Percentiles rank a stretch among this genome's conserved stretches.
These are phyloP conservation scores for Aspergillus sparsus DNA, from an alignment of 495 filamentous ascomycete genomes.

Conservation along the genomic window DNA sequence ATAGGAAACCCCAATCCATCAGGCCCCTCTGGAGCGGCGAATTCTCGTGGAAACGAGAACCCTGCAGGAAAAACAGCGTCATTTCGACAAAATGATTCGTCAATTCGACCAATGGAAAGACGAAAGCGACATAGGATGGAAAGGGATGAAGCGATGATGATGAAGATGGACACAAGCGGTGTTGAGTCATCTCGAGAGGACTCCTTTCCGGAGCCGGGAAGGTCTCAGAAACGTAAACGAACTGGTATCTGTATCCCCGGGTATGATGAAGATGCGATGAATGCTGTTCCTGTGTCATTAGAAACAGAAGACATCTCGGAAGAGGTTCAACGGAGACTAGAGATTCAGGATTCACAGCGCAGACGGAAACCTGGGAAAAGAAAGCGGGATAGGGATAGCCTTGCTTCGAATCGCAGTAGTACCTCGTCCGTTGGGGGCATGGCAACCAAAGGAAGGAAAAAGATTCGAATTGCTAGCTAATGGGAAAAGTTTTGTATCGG, in stretches of 20 bases:
- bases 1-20: too few relatives aligned
- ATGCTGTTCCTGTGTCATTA: conserved; percentile 28
- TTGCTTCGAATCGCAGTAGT: conserved; percentile 33
- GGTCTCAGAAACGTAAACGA: conserved; percentile 30
- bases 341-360: conserved; percentile 42
- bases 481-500: too few relatives aligned
- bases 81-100: neutral
- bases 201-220: neutral
- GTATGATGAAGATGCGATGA: conserved; percentile 23
- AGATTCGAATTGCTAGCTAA: conserved; percentile 8
- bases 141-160: neutral
- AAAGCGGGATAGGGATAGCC: conserved; percentile 45
- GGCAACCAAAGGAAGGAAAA: conserved; percentile 28
- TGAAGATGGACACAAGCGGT: neutral
- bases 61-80: neutral
- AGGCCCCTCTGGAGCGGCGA: too few relatives aligned
- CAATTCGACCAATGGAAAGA: conserved; percentile 1
- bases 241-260: conserved; percentile 20
- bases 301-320: conserved; percentile 52
- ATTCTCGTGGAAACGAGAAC: too few relatives aligned
- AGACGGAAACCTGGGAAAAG: conserved; percentile 39
- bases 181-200: neutral
- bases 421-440: conserved; percentile 20
- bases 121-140: conserved; percentile 13
- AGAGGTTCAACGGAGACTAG: conserved; percentile 44